Conservation (phyloP, 345 rosid genomes). For the Corchorus capsularis region DNA sequence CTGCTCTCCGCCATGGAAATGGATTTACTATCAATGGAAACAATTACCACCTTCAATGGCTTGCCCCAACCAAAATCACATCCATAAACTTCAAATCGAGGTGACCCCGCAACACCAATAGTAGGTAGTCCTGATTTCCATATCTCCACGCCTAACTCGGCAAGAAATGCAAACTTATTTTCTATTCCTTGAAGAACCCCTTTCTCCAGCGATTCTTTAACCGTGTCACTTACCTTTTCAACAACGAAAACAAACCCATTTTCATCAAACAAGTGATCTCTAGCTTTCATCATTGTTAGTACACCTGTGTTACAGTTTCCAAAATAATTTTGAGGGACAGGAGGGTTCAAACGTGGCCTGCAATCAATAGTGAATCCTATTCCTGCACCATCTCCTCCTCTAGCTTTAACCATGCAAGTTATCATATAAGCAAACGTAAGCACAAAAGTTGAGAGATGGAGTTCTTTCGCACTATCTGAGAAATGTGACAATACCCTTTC, state of each 20-base stretch:
- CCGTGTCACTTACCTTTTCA: not conserved
- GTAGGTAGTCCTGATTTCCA: too few species aligned
- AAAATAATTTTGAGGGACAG: conserved; percentile 29
- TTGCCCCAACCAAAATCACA: conserved; percentile 17
- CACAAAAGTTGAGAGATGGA: conserved; percentile 38
- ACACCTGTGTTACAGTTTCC: conserved; percentile 29
- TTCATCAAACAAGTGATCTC: not conserved
- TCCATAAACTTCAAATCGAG: conserved; percentile 20
- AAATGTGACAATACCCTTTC: not conserved
- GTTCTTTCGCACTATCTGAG: not conserved
- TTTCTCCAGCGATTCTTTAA: not conserved
- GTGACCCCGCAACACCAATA: conserved; percentile 17
- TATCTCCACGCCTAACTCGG: not conserved
- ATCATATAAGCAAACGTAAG: conserved; percentile 23
- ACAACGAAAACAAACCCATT: not conserved
- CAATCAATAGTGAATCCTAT: conserved; percentile 27
- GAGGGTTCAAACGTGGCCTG: conserved; percentile 28
- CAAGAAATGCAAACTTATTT: not conserved
- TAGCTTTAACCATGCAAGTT: conserved; percentile 26
- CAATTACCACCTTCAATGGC: too few species aligned
- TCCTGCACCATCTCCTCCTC: conserved; percentile 12
- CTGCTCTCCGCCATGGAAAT: too few species aligned
- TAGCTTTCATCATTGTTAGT: not conserved
- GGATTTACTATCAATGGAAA: too few species aligned
- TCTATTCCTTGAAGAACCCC: not conserved